Evolutionary conservation across 148 eudicot genomes (phyloP).

Genomic region (Rhododendron griersonianum): DNA sequence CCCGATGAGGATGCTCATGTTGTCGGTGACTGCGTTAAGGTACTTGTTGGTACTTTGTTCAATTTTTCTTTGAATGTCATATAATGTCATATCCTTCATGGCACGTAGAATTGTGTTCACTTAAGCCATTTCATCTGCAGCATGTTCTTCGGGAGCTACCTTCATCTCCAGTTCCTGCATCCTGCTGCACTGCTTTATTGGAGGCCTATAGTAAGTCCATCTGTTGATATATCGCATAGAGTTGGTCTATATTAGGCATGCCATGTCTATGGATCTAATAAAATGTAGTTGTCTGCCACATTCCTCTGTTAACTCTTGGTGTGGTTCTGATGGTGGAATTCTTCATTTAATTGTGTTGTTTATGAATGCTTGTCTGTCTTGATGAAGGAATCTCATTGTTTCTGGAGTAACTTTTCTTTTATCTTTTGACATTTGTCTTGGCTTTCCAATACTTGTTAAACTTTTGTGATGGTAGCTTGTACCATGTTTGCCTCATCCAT

Average conservation of each 20-base stretch:
- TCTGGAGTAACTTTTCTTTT: background rate
- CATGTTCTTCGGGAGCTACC: conserved; percentile 98
- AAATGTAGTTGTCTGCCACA: background rate
- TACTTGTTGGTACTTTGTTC: conserved; percentile 44
- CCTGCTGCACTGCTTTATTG: conserved; percentile 91
- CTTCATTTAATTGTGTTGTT: background rate
- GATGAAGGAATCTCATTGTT: background rate
- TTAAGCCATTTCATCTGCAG: conserved; percentile 40
- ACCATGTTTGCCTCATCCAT: background rate
- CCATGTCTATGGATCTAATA: background rate
- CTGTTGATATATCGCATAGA: background rate
- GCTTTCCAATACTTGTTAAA: background rate
- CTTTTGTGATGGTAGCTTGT: background rate
- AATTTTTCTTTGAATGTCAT: background rate
- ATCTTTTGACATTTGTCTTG: background rate
- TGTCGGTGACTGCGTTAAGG: conserved; percentile 98
- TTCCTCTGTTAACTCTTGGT: conserved; percentile 1
- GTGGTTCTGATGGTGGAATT: background rate
- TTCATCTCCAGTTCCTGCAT: conserved; percentile 99
- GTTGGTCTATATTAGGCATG: background rate
- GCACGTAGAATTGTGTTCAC: background rate
- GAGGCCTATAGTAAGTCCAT: conserved; percentile 91
- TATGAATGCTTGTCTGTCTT: background rate
- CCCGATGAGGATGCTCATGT: conserved; percentile 98
- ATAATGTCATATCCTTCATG: background rate